These are phyloP conservation scores for Akanthomyces muscarius DNA, from an alignment of 2,329 filamentous ascomycete genomes.

Conservation along the genomic window DNA sequence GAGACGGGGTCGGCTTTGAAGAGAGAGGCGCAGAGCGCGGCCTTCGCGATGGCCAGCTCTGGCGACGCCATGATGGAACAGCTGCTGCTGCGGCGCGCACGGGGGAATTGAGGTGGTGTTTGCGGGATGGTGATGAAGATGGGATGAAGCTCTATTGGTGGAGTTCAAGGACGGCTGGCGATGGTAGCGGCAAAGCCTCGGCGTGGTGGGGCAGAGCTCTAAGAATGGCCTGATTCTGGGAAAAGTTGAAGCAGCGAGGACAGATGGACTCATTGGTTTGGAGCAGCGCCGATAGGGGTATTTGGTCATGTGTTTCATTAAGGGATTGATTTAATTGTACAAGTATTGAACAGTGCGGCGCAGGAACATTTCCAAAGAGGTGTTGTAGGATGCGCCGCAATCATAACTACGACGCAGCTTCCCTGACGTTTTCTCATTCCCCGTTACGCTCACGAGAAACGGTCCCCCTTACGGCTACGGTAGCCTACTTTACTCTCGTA, in stretches of 20 bases:
- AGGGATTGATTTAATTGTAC: background rate
- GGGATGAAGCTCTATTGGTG: background rate
- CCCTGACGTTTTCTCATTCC: background rate
- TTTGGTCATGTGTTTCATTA: conserved; percentile 8
- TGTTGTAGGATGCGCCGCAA: background rate
- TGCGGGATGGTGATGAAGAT: background rate
- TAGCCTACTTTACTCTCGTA: conserved; percentile 80
- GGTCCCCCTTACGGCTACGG: conserved; percentile 75
- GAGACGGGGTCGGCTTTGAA: conserved; percentile 70
- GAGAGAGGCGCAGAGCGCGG: conserved; percentile 69
- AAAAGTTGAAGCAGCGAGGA: background rate
- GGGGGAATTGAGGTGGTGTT: background rate
- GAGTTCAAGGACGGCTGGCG: background rate
- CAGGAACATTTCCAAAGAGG: background rate
- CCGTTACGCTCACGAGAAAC: conserved; percentile 56
- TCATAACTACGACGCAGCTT: background rate
- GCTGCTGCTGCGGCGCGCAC: background rate
- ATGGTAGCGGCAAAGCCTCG: conserved; percentile 16
- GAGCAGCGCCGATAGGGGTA: background rate
- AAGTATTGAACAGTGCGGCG: background rate
- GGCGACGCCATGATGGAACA: conserved; percentile 56
- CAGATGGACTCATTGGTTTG: background rate
- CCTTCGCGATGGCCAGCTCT: conserved; percentile 73
- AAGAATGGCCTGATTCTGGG: conserved; percentile 11
- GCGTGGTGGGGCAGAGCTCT: conserved; percentile 8